Evolutionary conservation across 2,329 filamentous ascomycete species (phyloP).

Genomic region (Diaporthe sp.): DNA sequence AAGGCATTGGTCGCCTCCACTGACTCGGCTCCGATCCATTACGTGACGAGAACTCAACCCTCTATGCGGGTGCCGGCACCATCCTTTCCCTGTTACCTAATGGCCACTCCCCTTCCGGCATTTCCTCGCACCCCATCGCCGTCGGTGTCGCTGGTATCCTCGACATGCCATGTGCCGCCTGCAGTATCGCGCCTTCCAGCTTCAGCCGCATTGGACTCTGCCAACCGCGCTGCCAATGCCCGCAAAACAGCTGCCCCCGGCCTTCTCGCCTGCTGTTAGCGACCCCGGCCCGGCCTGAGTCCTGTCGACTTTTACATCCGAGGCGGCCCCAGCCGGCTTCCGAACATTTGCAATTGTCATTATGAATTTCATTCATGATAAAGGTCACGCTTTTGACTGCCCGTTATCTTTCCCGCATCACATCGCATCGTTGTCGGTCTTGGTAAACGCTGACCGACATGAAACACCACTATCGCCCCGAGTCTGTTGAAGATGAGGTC

Average conservation of each 20-base stretch:
- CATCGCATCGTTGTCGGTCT: slow-evolving; percentile 17
- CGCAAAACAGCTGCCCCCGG: slow-evolving; percentile 37
- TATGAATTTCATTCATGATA: slow-evolving; percentile 54
- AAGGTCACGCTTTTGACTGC: slow-evolving; percentile 46
- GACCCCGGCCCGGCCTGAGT: slow-evolving; percentile 30
- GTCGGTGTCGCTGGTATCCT: slow-evolving; percentile 34
- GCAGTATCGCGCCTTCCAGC: slow-evolving; percentile 37
- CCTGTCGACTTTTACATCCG: slow-evolving; percentile 21
- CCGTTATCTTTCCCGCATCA: slow-evolving; percentile 42
- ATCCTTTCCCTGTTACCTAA: slow-evolving; percentile 64
- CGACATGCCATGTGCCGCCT: slow-evolving; percentile 39
- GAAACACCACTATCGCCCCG: slow-evolving; percentile 39
- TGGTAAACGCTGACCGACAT: slow-evolving; percentile 30
- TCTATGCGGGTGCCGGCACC: slow-evolving; percentile 48
- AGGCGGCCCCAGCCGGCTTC: slow-evolving; percentile 29
- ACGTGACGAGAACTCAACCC: slow-evolving; percentile 62
- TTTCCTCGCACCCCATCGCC: slow-evolving; percentile 35
- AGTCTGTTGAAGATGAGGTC: slow-evolving; percentile 26
- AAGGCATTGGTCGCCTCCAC: slow-evolving; percentile 40
- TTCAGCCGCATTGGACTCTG: slow-evolving; percentile 39
- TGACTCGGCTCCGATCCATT: slow-evolving; percentile 59
- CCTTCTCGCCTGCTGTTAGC: slow-evolving; percentile 36
- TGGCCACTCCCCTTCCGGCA: slow-evolving; percentile 50
- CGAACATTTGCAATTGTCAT: slow-evolving; percentile 48
- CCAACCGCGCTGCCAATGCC: not conserved